Base-by-base conservation (phyloP, 345 rosid genomes). In the Melastoma malabathricum region DNA sequence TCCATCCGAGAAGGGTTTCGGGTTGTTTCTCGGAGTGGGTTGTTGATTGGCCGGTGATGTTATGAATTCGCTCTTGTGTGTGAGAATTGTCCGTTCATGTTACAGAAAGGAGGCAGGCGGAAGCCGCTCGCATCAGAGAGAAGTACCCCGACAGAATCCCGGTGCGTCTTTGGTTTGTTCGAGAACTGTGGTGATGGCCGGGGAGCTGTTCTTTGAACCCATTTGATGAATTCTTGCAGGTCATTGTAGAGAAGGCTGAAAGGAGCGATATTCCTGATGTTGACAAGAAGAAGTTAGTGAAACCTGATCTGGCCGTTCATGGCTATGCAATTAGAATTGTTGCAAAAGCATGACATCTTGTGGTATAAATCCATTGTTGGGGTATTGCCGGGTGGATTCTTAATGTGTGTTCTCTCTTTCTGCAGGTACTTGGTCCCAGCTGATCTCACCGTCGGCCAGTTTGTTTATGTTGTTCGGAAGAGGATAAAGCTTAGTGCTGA, bases 141-240 rank as follows among this genome's bases (percentile, higher is more conserved):
- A 79, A 75, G 60, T 79, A 79, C 65, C 85, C 85, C n/a, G 85
- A 79, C 52, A 79, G 85, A 73, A 79, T 79, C 50, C 85, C 85
- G 2, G 85, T 79, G 73, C 59, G 79, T 13, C 13, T 22, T 17
- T 3, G 15, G n/a, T 20, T 20, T 16, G 15, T 25, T 10, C n/a
- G 22, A 10, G 20, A 55, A 45, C 16, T 19, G 7, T 3, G 1
- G 14, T 46, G 20, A 43, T 14, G n/a, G 48, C 10, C 43, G 2
- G 9, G 9, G 39, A 47, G 34, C 31, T 15, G n/a, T 46, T 38
- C 19, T 18, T 19, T 17, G 10, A 45, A 22, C 31, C 13, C 48
- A 10, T 43, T 15, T 19, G 45, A 2, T 44, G n/a, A 12, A 16
- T 27, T 41, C 20, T 13, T 16, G 22, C 39, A 74, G 79, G 79